phyloP scores from a whole-genome alignment of 2,329 filamentous ascomycete species.

The Aphanoascus verrucosus region DNA sequence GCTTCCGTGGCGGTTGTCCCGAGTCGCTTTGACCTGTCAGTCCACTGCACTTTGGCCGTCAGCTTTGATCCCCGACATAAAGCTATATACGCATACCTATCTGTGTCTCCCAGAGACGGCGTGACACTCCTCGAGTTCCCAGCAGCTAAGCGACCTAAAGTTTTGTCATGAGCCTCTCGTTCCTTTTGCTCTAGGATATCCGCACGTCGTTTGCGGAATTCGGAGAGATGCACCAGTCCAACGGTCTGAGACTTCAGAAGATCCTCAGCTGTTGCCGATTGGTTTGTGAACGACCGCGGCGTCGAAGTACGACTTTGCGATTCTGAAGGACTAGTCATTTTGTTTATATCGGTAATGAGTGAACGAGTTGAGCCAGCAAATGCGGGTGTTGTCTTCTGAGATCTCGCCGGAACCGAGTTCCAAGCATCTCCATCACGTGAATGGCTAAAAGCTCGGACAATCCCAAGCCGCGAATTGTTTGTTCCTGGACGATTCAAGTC shows the following conservation, averaged over 20 bases:
- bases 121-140: constrained; percentile 43
- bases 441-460: too few relatives aligned
- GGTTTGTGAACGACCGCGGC: constrained; percentile 54
- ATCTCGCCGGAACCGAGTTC: not conserved
- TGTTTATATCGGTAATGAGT: not conserved
- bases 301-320: constrained; percentile 35
- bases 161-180: constrained; percentile 60
- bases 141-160: constrained; percentile 36
- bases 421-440: too few relatives aligned
- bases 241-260: constrained; percentile 77
- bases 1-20: constrained; percentile 36
- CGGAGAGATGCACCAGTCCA: constrained; percentile 79
- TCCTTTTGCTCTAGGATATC: constrained; percentile 89
- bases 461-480: too few relatives aligned
- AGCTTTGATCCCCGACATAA: constrained; percentile 28
- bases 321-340: constrained; percentile 23
- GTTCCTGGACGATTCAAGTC: too few relatives aligned
- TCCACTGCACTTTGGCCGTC: constrained; percentile 48
- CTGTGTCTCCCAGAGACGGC: constrained; percentile 38
- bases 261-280: constrained; percentile 67
- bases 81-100: constrained; percentile 44
- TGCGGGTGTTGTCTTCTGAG: not conserved
- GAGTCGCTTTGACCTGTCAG: constrained; percentile 39
- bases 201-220: constrained; percentile 91
- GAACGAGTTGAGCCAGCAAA: not conserved